Percentiles rank a stretch among this genome's conserved stretches.
Evolutionary conservation across 1,284 basidiomycete species (phyloP).

Genomic region (Boletus semigastroideus): DNA sequence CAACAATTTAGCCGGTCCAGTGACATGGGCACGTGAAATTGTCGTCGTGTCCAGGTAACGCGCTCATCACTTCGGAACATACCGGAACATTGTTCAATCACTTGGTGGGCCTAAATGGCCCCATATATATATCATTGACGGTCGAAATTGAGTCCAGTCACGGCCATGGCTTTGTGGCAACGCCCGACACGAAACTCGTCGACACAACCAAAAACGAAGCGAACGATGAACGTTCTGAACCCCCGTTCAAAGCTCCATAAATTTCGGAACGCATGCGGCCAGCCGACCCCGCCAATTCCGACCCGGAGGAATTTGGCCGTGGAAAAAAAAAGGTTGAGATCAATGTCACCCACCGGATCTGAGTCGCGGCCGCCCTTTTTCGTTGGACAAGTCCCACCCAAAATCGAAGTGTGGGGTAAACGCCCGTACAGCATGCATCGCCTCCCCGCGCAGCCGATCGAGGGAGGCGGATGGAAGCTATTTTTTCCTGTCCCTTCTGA

Average conservation of each 20-base stretch:
- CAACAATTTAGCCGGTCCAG: conserved; percentile 3
- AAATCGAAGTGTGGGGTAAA: conserved; percentile 26
- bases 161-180: background rate
- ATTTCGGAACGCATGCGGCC: conserved; percentile 1
- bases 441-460: conserved; percentile 1
- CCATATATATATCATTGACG: background rate
- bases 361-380: conserved; percentile 16
- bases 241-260: no score
- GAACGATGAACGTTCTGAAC: background rate
- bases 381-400: background rate
- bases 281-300: conserved; percentile 9
- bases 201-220: background rate
- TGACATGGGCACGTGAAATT: background rate
- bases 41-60: conserved; percentile 1
- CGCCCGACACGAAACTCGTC: background rate
- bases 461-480: background rate
- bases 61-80: conserved; percentile 11
- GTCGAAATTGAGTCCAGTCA: conserved; percentile 5
- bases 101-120: no score
- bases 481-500: background rate
- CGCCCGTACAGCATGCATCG: background rate
- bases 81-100: background rate
- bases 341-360: conserved; percentile 14
- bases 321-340: conserved; percentile 7
- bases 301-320: background rate